Conservation (phyloP, 441 rosid species). For the Breynia disticha region DNA sequence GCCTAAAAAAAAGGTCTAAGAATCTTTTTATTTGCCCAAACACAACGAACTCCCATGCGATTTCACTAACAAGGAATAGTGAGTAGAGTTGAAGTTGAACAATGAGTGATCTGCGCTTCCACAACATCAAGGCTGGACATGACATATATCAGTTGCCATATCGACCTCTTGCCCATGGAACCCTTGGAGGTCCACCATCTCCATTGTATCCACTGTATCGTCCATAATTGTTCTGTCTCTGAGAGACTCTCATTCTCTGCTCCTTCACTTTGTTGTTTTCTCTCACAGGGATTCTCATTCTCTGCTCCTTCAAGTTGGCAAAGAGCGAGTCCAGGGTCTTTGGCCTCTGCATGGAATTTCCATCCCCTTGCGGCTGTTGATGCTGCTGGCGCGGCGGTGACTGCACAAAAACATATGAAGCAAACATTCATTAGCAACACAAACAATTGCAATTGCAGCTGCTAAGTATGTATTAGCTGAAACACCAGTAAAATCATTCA, state of each 20-base stretch:
- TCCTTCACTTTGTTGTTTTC: too few relatives aligned
- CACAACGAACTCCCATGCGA: too few relatives aligned
- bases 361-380: slow-evolving; percentile 31
- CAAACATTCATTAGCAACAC: not conserved
- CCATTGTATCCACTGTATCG: slow-evolving; percentile 10
- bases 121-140: not conserved
- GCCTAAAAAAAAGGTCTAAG: too few relatives aligned
- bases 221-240: slow-evolving; percentile 10
- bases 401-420: slow-evolving; percentile 16
- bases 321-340: slow-evolving; percentile 75
- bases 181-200: slow-evolving; percentile 23
- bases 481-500: too few relatives aligned
- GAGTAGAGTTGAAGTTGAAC: too few relatives aligned
- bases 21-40: too few relatives aligned
- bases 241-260: slow-evolving; percentile 33
- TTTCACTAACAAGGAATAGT: too few relatives aligned
- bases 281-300: too few relatives aligned
- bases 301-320: slow-evolving; percentile 73
- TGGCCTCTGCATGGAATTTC: slow-evolving; percentile 39
- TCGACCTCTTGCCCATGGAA: slow-evolving; percentile 50
- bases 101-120: too few relatives aligned
- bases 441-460: not conserved
- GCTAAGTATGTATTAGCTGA: not conserved
- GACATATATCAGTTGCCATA: slow-evolving; percentile 19
- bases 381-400: slow-evolving; percentile 16